Conservation (phyloP, 352 stramenopile genomes). For the Pythium plurisporium region DNA sequence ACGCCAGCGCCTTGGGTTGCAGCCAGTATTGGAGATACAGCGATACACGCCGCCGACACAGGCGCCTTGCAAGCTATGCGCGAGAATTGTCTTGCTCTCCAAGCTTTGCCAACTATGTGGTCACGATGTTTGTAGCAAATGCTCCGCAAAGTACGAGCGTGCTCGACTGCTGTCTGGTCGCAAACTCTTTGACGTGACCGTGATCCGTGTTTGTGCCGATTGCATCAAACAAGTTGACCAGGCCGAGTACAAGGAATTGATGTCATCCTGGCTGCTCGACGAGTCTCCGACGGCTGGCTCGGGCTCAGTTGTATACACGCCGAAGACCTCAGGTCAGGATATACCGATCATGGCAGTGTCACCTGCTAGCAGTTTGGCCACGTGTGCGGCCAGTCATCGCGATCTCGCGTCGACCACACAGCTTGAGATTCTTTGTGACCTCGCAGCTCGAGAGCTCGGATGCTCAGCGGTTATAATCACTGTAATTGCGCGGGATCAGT, state of each 20-base stretch:
- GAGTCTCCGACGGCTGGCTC: slow-evolving; percentile 20
- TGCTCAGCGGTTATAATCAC: too few species aligned
- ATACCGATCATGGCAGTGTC: too few species aligned
- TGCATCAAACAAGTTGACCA: slow-evolving; percentile 47
- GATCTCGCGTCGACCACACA: too few species aligned
- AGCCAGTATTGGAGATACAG: slow-evolving; percentile 32
- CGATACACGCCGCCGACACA: slow-evolving; percentile 23
- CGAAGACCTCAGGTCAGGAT: too few species aligned
- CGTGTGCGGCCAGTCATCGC: too few species aligned
- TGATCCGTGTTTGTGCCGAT: slow-evolving; percentile 37
- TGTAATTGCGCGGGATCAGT: too few species aligned
- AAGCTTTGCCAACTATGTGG: slow-evolving; percentile 58
- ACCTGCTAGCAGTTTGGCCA: too few species aligned
- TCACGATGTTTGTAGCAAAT: slow-evolving; percentile 50
- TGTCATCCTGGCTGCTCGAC: too few species aligned
- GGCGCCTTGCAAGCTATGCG: slow-evolving; percentile 35
- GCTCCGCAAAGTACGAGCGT: slow-evolving; percentile 27
- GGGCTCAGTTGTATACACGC: too few species aligned
- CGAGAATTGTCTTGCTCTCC: slow-evolving; percentile 33
- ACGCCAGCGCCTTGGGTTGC: slow-evolving; percentile 49
- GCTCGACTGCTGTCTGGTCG: neutral
- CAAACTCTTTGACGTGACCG: neutral
- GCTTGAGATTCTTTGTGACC: slow-evolving; percentile 52
- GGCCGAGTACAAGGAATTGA: slow-evolving; percentile 43
- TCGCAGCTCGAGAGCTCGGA: slow-evolving; percentile 44